These are phyloP conservation scores for Mycena galopus DNA, from an alignment of 768 basidiomycete species.

Conservation along the genomic window DNA sequence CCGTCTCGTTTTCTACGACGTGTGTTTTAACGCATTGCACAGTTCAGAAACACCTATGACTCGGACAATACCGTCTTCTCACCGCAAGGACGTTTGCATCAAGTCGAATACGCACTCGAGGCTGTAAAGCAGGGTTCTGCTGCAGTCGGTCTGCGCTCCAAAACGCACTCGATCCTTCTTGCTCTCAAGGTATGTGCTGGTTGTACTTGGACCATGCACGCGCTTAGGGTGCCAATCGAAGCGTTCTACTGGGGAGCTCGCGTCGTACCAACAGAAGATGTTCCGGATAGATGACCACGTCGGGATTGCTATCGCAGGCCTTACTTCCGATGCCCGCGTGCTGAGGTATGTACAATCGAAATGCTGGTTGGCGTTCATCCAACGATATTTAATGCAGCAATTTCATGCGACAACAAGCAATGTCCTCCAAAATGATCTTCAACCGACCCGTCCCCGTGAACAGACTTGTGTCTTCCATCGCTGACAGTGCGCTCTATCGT, in stretches of 20 bases:
- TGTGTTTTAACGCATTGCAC: constrained; percentile 35
- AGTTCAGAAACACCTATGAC: constrained; percentile 98
- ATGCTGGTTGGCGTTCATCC: background rate
- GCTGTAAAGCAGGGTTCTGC: constrained; percentile 99
- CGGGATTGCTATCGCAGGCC: constrained; percentile 99
- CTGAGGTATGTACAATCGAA: constrained; percentile 72
- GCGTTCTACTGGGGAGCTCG: constrained; percentile 98
- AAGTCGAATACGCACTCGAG: constrained; percentile 98
- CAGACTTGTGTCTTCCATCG: constrained; percentile 92
- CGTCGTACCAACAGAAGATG: constrained; percentile 99
- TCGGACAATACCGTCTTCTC: constrained; percentile 98
- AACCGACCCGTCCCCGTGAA: constrained; percentile 96
- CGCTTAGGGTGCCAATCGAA: constrained; percentile 47
- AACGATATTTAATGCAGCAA: constrained; percentile 67
- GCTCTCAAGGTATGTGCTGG: constrained; percentile 83
- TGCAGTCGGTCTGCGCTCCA: constrained; percentile 95
- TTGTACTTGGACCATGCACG: constrained; percentile 9
- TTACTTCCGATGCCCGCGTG: constrained; percentile 98
- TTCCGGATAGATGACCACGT: constrained; percentile 99
- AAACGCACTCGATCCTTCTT: constrained; percentile 93
- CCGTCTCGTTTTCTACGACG: background rate
- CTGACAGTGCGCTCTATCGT: constrained; percentile 81
- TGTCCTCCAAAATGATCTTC: constrained; percentile 95
- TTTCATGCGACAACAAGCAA: constrained; percentile 99
- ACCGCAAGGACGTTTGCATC: constrained; percentile 96